Conservation (phyloP, 129 eudicot species). For the Arctium lappa region DNA sequence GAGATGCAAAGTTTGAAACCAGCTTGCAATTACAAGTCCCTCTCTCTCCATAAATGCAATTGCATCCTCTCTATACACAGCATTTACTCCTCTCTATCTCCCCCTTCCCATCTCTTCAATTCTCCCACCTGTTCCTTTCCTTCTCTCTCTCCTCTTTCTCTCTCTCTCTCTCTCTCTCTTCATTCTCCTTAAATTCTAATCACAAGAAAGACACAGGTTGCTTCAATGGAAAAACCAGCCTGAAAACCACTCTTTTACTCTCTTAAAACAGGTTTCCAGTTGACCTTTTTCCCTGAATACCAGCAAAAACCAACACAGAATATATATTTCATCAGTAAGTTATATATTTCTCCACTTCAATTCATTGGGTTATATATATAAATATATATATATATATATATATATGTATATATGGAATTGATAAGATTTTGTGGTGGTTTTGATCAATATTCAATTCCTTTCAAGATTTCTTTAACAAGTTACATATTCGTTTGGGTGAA, state of each 20-base stretch:
- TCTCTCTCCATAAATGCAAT: slow-evolving; percentile 40
- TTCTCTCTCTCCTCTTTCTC: slow-evolving; percentile 22
- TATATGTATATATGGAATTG: neutral
- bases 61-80: slow-evolving; percentile 41
- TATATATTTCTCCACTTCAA: neutral
- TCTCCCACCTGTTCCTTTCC: slow-evolving; percentile 38
- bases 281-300: slow-evolving; percentile 11
- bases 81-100: slow-evolving; percentile 39
- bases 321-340: slow-evolving; percentile 25
- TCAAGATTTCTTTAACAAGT: slow-evolving; percentile 16
- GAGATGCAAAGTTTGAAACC: slow-evolving; percentile 25
- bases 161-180: slow-evolving; percentile 37
- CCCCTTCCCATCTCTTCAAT: slow-evolving; percentile 40
- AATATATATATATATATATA: too few relatives aligned
- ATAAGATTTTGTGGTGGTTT: neutral
- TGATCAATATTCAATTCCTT: neutral
- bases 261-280: slow-evolving; percentile 32
- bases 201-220: slow-evolving; percentile 37
- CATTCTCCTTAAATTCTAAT: slow-evolving; percentile 41
- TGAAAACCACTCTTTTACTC: slow-evolving; percentile 35
- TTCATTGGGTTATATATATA: neutral
- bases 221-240: slow-evolving; percentile 40
- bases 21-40: slow-evolving; percentile 33
- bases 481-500: neutral
- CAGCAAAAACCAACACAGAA: neutral